These are phyloP conservation scores for Trypanosoma boissoni DNA, from an alignment of 208 protist genomes.

Conservation along the genomic window DNA sequence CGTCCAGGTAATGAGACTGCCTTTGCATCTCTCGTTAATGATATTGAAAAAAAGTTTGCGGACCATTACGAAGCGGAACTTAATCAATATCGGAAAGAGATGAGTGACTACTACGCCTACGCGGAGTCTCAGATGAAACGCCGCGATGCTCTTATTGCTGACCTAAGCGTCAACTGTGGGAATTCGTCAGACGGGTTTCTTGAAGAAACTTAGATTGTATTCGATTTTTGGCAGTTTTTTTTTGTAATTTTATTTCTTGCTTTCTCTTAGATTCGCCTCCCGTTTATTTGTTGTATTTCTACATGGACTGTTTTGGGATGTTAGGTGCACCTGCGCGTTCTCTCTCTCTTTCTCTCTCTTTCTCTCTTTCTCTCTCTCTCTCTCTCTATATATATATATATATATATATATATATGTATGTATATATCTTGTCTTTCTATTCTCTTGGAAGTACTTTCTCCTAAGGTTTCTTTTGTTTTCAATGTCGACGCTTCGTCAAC, in stretches of 20 bases:
- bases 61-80: conserved; percentile 20
- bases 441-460: no score
- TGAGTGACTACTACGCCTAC: conserved; percentile 24
- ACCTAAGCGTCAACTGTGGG: conserved; percentile 8
- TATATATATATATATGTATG: conserved; percentile 10
- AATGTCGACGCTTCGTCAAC: conserved; percentile 27
- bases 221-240: no score
- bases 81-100: conserved; percentile 18
- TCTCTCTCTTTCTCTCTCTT: conserved; percentile 5
- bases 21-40: conserved; percentile 22
- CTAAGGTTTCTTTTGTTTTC: background rate
- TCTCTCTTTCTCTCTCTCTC: conserved; percentile 3
- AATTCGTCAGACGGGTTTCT: no score
- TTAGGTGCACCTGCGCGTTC: background rate
- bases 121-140: conserved; percentile 24
- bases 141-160: conserved; percentile 23
- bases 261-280: background rate
- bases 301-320: no score
- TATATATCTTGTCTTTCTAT: conserved; percentile 9
- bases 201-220: no score
- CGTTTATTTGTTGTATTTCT: conserved; percentile 5
- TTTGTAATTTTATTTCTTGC: conserved; percentile 2
- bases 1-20: conserved; percentile 8
- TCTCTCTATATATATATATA: conserved; percentile 1
- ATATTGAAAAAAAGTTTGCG: conserved; percentile 20